Conservation (phyloP, 257 asterid genomes). For the Henckelia pumila region DNA sequence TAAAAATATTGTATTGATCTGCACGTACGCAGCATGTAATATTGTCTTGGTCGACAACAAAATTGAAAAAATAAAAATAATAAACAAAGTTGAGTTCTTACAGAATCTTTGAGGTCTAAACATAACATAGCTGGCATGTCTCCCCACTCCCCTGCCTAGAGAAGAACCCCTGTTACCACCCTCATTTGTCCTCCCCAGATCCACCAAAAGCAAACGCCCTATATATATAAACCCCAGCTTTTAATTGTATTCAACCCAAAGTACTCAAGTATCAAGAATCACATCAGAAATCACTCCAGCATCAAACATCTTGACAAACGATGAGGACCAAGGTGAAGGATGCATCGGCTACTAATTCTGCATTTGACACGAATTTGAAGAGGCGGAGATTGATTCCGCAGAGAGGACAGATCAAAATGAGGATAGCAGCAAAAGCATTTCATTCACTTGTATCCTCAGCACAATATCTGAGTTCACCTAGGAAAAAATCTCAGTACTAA, state of each 20-base stretch:
- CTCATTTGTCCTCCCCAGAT: slow-evolving; percentile 19
- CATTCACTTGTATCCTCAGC: slow-evolving; percentile 39
- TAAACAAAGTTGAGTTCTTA: not conserved
- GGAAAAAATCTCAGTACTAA: slow-evolving; percentile 33
- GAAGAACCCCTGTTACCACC: slow-evolving; percentile 21
- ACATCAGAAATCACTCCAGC: not conserved
- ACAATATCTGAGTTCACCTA: slow-evolving; percentile 29
- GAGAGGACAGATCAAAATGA: slow-evolving; percentile 62
- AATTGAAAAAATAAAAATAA: not conserved
- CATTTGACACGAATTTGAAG: slow-evolving; percentile 25
- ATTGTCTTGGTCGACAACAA: not conserved
- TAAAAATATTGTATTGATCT: not conserved
- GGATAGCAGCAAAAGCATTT: slow-evolving; percentile 56
- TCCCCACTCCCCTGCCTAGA: slow-evolving; percentile 30
- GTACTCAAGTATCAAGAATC: not conserved
- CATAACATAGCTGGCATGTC: slow-evolving; percentile 49
- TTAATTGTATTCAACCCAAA: not conserved
- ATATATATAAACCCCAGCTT: slow-evolving; percentile 1
- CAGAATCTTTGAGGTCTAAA: slow-evolving; percentile 33
- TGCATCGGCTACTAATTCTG: slow-evolving; percentile 19
- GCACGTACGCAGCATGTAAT: not conserved
- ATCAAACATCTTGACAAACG: not conserved
- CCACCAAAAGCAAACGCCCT: not conserved
- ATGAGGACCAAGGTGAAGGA: slow-evolving; percentile 35
- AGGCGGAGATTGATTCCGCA: slow-evolving; percentile 35